Evolutionary conservation across 805 yeast species (phyloP), one percentile per base, ranked within the genome.

Genomic region (Sugiyamaella marilandica): DNA sequence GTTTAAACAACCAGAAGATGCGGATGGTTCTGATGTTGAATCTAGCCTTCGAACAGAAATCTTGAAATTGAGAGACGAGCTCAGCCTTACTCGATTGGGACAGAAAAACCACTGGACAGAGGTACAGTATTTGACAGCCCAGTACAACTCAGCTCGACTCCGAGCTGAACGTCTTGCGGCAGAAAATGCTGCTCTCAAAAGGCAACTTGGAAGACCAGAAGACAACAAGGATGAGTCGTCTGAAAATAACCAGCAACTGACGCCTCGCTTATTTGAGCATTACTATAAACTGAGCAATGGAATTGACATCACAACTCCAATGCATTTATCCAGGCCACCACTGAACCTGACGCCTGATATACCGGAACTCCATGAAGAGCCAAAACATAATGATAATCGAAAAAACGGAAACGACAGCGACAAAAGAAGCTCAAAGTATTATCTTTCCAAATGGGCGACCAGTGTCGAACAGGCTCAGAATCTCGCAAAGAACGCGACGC

Each of bases 111-210:
- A 55, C 14, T 10, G 34, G 45, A 29, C 53, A 2, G 62, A 59
- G 36, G 39, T 54, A 4, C 62, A 59, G 41, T 57, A 59, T 35
- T 43, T 59, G 26, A 59, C 60, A 2, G 24, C 50, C 13, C 56
- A 57, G 43, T 59, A 59, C 45, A 59, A 59, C 52, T 16, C 37
- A 8, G 45, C 58, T 7, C 43, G 43, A 2, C 21, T 5, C 5
- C 21, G 21, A 10, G 16, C 21, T 16, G 43, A 39, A 13, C 19
- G 24, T 16, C 43, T 39, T 5, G 21, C 13, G 5, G 24, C 19
- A 14, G 43, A 39, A 19, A 39, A 39, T 13, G 43, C 21, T 11
- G 5, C 21, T 19, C 21, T 39, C 5, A 14, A 39, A 39, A 39
- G 19, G 21, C 43, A 39, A 9, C 21, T 39, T 4, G 21, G 24